phyloP scores from a whole-genome alignment of 2,329 filamentous ascomycete species.

The Colletotrichum costaricense region DNA sequence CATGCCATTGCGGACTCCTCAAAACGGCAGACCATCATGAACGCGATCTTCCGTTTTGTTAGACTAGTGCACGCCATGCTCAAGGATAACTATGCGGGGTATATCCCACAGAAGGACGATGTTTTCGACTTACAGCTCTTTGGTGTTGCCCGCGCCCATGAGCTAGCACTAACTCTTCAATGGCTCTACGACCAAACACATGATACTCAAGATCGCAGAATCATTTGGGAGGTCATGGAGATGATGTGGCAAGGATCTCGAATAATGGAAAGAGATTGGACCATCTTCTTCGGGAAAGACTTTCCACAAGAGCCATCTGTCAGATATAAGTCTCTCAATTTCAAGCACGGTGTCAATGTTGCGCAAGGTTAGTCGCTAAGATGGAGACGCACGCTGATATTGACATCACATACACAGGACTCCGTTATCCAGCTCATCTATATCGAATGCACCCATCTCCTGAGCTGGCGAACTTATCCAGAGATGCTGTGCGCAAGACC shows the following conservation, averaged over 20 bases:
- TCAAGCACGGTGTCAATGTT: constrained; percentile 55
- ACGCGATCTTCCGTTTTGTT: constrained; percentile 62
- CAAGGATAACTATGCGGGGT: constrained; percentile 61
- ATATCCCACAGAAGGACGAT: constrained; percentile 56
- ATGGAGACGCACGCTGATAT: not conserved
- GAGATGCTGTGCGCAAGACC: constrained; percentile 50
- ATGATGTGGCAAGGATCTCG: constrained; percentile 47
- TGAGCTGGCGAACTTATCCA: constrained; percentile 47
- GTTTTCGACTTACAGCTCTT: constrained; percentile 50
- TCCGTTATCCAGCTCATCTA: constrained; percentile 53
- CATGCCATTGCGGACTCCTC: constrained; percentile 60
- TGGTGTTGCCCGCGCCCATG: constrained; percentile 50
- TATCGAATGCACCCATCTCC: constrained; percentile 53
- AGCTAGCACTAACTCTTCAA: constrained; percentile 52
- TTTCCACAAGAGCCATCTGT: constrained; percentile 26
- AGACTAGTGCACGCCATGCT: constrained; percentile 66
- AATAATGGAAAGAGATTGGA: constrained; percentile 45
- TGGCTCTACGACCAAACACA: constrained; percentile 53
- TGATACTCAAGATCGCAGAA: not conserved
- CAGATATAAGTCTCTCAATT: constrained; percentile 47
- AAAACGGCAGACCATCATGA: constrained; percentile 55
- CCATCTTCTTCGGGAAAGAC: constrained; percentile 42
- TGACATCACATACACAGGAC: constrained; percentile 39
- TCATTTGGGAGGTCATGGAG: constrained; percentile 54
- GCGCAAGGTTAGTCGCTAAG: constrained; percentile 49